Conservation (phyloP, 805 yeast genomes). For the Priceomyces haplophilus region DNA sequence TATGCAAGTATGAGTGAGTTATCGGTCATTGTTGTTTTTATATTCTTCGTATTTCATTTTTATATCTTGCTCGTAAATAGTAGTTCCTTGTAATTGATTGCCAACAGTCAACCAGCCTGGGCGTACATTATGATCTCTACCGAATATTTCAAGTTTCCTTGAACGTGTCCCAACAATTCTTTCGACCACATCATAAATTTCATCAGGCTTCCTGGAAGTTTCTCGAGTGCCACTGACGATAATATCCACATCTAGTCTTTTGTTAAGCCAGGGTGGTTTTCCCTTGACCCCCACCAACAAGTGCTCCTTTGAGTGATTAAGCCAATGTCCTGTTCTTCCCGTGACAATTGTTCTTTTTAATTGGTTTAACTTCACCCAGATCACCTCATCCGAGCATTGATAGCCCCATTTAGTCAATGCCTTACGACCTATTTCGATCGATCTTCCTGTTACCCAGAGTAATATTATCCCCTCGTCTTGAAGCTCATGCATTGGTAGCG, state of each 20-base stretch:
- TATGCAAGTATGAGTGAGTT: not conserved
- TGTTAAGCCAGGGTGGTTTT: conserved; percentile 65
- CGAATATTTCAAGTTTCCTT: conserved; percentile 84
- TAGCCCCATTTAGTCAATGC: conserved; percentile 85
- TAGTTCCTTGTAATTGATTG: conserved; percentile 63
- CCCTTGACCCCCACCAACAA: conserved; percentile 84
- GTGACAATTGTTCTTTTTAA: conserved; percentile 85
- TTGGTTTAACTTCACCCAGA: conserved; percentile 92
- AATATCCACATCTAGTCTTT: conserved; percentile 67
- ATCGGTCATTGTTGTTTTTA: conserved; percentile 7
- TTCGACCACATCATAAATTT: conserved; percentile 79
- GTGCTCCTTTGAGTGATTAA: conserved; percentile 93
- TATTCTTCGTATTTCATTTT: conserved; percentile 35
- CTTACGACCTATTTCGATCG: conserved; percentile 81
- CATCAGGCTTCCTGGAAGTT: conserved; percentile 89
- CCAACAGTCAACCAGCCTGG: conserved; percentile 93
- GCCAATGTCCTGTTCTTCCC: conserved; percentile 96
- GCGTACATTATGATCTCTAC: conserved; percentile 78
- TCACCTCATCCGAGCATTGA: conserved; percentile 67
- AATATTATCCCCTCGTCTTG: conserved; percentile 83
- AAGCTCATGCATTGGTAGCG: conserved; percentile 60
- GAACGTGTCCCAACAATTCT: conserved; percentile 75
- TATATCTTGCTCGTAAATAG: conserved; percentile 59
- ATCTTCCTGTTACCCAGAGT: conserved; percentile 94
- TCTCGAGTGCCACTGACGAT: conserved; percentile 84